Evolutionary conservation across 2,329 filamentous ascomycete species (phyloP), one percentile per base, ranked within the genome.

Genomic region (Reticulascus tulasneorum): DNA sequence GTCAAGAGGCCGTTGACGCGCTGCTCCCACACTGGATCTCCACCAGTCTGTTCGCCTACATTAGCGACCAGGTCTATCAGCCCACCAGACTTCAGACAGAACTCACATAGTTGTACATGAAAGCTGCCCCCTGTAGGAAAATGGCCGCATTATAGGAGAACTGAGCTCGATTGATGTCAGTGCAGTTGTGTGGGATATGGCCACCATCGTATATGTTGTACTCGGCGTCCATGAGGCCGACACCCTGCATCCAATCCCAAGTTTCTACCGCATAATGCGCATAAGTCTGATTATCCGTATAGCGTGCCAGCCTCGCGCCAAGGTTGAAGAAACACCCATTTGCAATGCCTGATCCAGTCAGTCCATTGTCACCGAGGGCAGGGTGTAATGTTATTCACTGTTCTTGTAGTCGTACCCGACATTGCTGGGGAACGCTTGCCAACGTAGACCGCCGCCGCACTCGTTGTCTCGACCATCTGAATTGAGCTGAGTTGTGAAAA

Each of bases 371-470:
- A n/a, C n/a, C n/a, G n/a, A n/a, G n/a, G n/a, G n/a, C n/a, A n/a
- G n/a, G n/a, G n/a, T n/a, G n/a, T n/a, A n/a, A n/a, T n/a, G n/a
- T n/a, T n/a, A n/a, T n/a, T n/a, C n/a, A n/a, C 67, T 72, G 52
- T 82, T 82, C 58, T 82, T 93, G 68, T 90, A 89, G 52, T 81
- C 73, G 57, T 86, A 93, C 17, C 86, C 86, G 20, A 68, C 71
- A 53, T 90, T 88, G 47, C 82, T 81, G 2, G 75, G 66, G 38
- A 80, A 86, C 41, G 91, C 84, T 64, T 93, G 86, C 84, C 84
- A 88, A 49, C 84, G 70, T 48, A 90, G 53, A 9, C 85, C 86
- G 46, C 85, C 85, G 16, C 69, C 67, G 50, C 86, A 90, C 3
- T 67, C 69, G 1, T 68, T 56, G 6, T 70, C 73, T 52, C 88